Base-by-base conservation (phyloP, 1,139 yeast species). In the Lodderomyces jiufengensis region DNA sequence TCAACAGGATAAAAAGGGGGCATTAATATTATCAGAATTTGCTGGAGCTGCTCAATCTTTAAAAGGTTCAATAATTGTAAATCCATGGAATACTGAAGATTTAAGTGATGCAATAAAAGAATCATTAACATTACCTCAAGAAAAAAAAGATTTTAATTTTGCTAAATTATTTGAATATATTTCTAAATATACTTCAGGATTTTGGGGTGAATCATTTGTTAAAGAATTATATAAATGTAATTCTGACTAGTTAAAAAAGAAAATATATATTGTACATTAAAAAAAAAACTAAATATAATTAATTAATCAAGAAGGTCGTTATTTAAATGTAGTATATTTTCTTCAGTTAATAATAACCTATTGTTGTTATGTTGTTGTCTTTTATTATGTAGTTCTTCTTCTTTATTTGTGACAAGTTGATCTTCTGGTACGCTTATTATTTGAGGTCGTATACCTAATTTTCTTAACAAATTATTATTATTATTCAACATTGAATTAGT, bases 31-130 rank as follows among this genome's bases (percentile, higher is more conserved):
- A 43, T 82, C 95, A 32, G 99, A 92, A 61, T 92, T 92, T 64
- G 95, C 98, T 0, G 99, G 99, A 32, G 98, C 98, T n/a, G 97
- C 98, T 1, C 99, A 92, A 62, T 83, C 95, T 1, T 68, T 92
- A 45, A 92, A 92, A 54, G 98, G 99, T 18, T 88, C 96, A 1
- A 60, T 92, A 15, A 80, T 92, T 43, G 95, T 92, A 23, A 92
- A 92, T 54, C 99, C 99, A 3, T 92, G 99, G 99, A 92, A 90
- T 58, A 90, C 92, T 12, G 98, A 94, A 50, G 98, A 94, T 50
- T 63, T 92, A 53, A 79, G 95, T 24, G 84, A 78, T 33, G 84
- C 97, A 2, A 84, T 92, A 39, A 73, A 82, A 51, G 97, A 90
- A 55, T 83, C 95, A 28, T 71, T 92, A 51, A 87, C 96, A 0